Base-by-base conservation (phyloP, 805 yeast species). In the Candida piceae region DNA sequence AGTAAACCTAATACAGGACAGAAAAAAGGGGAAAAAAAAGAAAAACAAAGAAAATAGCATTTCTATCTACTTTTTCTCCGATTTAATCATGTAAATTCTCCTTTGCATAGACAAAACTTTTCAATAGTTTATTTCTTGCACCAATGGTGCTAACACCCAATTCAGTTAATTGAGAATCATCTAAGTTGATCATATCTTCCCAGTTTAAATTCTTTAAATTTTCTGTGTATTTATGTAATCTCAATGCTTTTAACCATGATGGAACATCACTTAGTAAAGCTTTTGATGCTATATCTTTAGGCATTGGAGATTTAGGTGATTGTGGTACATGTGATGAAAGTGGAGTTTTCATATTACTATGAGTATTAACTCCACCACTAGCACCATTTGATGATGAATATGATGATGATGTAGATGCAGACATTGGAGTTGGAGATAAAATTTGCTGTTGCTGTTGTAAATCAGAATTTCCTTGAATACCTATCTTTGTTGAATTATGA, bases 121-220 rank as follows among this genome's bases (percentile, higher is more conserved):
- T 93, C 52, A 93, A 65, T 58, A 93, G 72, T 64, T 93, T 93
- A 39, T 97, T 76, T 45, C 99, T 71, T 1, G 99, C 99, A 6
- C 99, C 99, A 47, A 93, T 70, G 0, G 98, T 97, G 47, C 79
- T 75, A 28, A 93, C 96, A 6, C 99, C 99, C 40, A 78, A 70
- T 4, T 69, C 70, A 46, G 81, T 87, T 51, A 93, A 69, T 40
- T 78, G 74, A 4, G 63, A 72, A 56, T 90, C 96, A 41, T 68
- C 68, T 46, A 84, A 66, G 46, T 76, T 75, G 41, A 93, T 73
- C 66, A 93, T 70, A 31, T 82, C 84, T 44, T 72, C 67, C 97
- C 98, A 93, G 18, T 73, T 69, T 45, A 81, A 68, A 43, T 77
- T 79, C 50, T 81, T 76, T 45, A 93, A 69, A 40, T 84, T 83